Base-by-base conservation (phyloP, 768 basidiomycete genomes). In the Coprinopsis strossmayeri region DNA sequence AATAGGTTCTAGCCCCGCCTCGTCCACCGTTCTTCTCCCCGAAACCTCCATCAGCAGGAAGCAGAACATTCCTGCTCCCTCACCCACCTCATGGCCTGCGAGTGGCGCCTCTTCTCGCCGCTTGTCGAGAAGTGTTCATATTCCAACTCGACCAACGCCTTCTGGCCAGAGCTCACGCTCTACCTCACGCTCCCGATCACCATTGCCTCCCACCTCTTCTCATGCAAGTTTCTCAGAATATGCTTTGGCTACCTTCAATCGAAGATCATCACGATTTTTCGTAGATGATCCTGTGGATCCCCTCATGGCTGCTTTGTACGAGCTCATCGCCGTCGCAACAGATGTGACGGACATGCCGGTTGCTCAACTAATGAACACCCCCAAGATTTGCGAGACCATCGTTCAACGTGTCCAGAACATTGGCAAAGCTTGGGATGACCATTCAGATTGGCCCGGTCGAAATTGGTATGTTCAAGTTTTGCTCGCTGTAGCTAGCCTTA, bases 391-490 rank as follows among this genome's bases (percentile, higher is more conserved):
- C 65, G 84, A 87, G 57, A 75, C 84, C 51, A 78, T 94, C 52
- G 93, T 99, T 20, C 88, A 91, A 61, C 78, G 90, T 45, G 86
- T 97, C 0, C 93, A 96, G 66, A 76, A 76, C 51, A 89, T 97
- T 53, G 96, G 96, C 55, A 87, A 83, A 62, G 86, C 86, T 4
- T 98, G 96, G 96, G 94, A 97, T 56, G 91, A 95, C 44, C 91
- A 97, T 67, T 91, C 93, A 18, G 93, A 97, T 63, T 97, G 94
- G 89, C 91, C 93, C 57, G 94, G 96, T 21, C 77, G 95, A 49
- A 91, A 88, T 51, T 99, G 95, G 96, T 98, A 97, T 67, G 93
- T 97, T 45, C 93, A 95, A 61, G 85, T 97, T 23, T 76, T 98
- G 3, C 82, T 97, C 42, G 95, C 96, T 18, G 85, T 98, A 41